phyloP scores from a whole-genome alignment of 768 basidiomycete genomes.

The Pleurotus citrinopileatus region DNA sequence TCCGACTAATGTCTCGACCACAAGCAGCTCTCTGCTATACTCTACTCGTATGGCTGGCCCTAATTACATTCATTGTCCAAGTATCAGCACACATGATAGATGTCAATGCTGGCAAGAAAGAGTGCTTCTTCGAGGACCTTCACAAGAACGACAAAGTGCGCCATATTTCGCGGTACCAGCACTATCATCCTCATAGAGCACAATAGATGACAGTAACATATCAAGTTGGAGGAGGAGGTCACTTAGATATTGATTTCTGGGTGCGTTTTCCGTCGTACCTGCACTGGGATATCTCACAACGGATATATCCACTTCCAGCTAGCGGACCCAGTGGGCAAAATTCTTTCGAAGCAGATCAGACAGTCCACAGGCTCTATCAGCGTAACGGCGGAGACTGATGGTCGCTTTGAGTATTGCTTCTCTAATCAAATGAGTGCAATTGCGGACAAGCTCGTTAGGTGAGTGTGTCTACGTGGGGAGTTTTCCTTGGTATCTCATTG shows the following conservation, averaged over 20 bases:
- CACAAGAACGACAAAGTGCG: constrained; percentile 85
- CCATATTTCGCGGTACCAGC: neutral
- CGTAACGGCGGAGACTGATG: constrained; percentile 85
- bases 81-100: constrained; percentile 68
- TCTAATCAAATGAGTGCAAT: constrained; percentile 98
- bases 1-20: neutral
- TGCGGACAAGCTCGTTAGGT: constrained; percentile 95
- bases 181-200: neutral
- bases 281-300: too few relatives aligned
- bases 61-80: constrained; percentile 39
- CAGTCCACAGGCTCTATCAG: constrained; percentile 88
- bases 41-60: constrained; percentile 33
- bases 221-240: constrained; percentile 96
- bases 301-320: constrained; percentile 57
- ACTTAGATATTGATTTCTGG: constrained; percentile 98
- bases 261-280: constrained; percentile 35
- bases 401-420: constrained; percentile 94
- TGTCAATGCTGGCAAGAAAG: constrained; percentile 76
- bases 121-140: constrained; percentile 96
- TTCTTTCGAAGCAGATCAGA: constrained; percentile 77
- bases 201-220: constrained; percentile 97
- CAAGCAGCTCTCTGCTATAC: neutral
- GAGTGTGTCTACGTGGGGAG: constrained; percentile 20
- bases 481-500: constrained; percentile 8
- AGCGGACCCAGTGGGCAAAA: constrained; percentile 65